Evolutionary conservation across 208 protist genomes (phyloP), one percentile per base, ranked within the genome.

Genomic region (Strigomonas galati): DNA sequence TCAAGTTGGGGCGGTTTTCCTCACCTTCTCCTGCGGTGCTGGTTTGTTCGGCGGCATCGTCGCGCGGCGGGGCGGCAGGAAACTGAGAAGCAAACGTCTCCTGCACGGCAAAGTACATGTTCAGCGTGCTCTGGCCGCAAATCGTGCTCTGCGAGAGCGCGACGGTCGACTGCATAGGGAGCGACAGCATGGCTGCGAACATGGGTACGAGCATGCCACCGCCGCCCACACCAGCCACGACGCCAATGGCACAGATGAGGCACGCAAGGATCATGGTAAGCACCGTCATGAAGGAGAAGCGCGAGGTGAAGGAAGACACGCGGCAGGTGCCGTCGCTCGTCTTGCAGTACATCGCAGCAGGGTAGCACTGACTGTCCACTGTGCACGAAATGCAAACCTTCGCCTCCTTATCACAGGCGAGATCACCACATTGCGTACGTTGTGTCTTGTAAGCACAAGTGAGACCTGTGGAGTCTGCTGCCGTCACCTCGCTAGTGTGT

Each of bases 121-220:
- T 95, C n/a, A 95, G 71, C 9, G 74, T 73, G 57, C 81, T 85
- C 67, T 92, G 86, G 35, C 89, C 89, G 65, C 82, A 89, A 43
- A 95, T 91, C n/a, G 89, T 92, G 43, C 68, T 74, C 66, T 95
- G 89, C n/a, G 89, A 95, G 14, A 93, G 66, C 0, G 79, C 84
- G 21, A 95, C 86, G 2, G 84, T 71, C 2, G 66, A 74, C 64
- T 78, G 62, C 76, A 92, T 86, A 19, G 89, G 82, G 31, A 92
- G 55, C 23, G 72, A 43, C 2, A 90, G 71, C 19, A 85, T 54
- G 5, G 53, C 71, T 23, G 72, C 76, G 68, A 89, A 92, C 77
- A 93, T 75, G 4, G 89, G 89, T 2, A 95, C 86, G 21, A 95
- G 75, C 59, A 95, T 93, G 56, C 89, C 89, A 40, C 89, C 89